Percentiles rank a stretch among this genome's conserved stretches.
Conservation (phyloP, 768 basidiomycete genomes). For the Tulasnella sp. region DNA sequence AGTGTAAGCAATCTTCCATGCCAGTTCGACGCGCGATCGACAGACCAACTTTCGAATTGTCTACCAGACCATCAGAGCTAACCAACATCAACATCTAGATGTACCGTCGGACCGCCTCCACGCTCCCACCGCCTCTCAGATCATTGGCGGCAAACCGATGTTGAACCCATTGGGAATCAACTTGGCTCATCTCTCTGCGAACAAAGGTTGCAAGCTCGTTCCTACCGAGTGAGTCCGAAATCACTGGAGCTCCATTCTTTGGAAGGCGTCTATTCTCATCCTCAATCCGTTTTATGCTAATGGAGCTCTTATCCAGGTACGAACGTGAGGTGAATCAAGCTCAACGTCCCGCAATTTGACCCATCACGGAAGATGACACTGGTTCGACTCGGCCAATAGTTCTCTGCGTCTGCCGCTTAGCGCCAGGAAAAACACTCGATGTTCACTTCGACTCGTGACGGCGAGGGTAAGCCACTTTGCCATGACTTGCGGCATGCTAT, state of each 20-base stretch:
- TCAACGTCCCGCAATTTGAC: constrained; percentile 72
- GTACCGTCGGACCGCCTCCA: constrained; percentile 30
- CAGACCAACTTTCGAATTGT: background rate
- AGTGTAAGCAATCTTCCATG: background rate
- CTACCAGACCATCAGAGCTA: constrained; percentile 27
- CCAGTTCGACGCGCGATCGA: background rate
- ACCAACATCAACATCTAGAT: constrained; percentile 26
- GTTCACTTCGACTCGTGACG: too few relatives aligned
- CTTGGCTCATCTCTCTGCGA: constrained; percentile 51
- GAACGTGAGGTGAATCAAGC: constrained; percentile 79
- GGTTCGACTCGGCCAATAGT: constrained; percentile 76
- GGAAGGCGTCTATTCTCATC: constrained; percentile 77
- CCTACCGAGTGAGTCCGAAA: constrained; percentile 84
- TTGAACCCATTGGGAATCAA: constrained; percentile 43
- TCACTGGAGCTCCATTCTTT: constrained; percentile 84
- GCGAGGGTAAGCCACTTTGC: too few relatives aligned
- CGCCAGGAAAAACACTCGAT: constrained; percentile 36
- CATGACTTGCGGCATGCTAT: too few relatives aligned
- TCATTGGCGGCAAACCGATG: background rate
- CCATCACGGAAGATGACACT: constrained; percentile 79
- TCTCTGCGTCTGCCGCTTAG: constrained; percentile 73
- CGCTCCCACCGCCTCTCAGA: background rate
- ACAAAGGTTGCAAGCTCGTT: constrained; percentile 61
- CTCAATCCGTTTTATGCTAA: background rate
- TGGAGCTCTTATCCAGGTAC: constrained; percentile 51